Percentiles rank a stretch among this genome's conserved stretches.
Conservation (phyloP, 495 filamentous ascomycete species). For the Xylaria bambusicola region DNA sequence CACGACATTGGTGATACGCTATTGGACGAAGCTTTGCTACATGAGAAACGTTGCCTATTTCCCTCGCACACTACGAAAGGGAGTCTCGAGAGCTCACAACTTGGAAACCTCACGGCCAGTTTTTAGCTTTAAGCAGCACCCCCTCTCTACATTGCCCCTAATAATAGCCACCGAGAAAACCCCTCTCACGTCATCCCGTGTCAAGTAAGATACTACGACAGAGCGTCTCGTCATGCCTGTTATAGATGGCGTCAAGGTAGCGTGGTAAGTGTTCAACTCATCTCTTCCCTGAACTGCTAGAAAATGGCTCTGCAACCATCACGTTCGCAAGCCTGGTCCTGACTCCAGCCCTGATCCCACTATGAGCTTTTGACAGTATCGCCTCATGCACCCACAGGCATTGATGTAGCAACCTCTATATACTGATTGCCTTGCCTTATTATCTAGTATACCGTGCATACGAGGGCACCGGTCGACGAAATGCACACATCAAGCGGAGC, state of each 20-base stretch:
- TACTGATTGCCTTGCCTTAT: constrained; percentile 24
- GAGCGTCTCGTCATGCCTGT: constrained; percentile 48
- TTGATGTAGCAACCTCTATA: constrained; percentile 1
- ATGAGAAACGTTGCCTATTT: background rate
- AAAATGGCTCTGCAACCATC: background rate
- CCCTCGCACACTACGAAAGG: background rate
- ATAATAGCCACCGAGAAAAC: constrained; percentile 10
- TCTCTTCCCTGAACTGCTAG: background rate
- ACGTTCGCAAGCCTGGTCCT: background rate
- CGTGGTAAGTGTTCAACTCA: constrained; percentile 48
- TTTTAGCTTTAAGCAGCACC: background rate
- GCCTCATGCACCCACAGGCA: background rate
- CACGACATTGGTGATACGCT: background rate
- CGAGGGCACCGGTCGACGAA: constrained; percentile 84
- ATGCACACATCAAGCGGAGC: constrained; percentile 72
- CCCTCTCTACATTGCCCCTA: constrained; percentile 6
- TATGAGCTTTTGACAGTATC: constrained; percentile 16
- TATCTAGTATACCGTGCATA: constrained; percentile 73
- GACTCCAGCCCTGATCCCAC: background rate
- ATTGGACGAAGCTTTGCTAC: background rate
- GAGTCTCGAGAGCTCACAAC: background rate
- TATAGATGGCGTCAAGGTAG: constrained; percentile 60
- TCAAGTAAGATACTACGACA: background rate
- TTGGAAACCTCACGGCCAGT: constrained; percentile 1
- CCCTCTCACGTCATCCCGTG: background rate